These are phyloP conservation scores for Schizophyllum amplum DNA, from an alignment of 1,284 basidiomycete genomes.

Conservation along the genomic window DNA sequence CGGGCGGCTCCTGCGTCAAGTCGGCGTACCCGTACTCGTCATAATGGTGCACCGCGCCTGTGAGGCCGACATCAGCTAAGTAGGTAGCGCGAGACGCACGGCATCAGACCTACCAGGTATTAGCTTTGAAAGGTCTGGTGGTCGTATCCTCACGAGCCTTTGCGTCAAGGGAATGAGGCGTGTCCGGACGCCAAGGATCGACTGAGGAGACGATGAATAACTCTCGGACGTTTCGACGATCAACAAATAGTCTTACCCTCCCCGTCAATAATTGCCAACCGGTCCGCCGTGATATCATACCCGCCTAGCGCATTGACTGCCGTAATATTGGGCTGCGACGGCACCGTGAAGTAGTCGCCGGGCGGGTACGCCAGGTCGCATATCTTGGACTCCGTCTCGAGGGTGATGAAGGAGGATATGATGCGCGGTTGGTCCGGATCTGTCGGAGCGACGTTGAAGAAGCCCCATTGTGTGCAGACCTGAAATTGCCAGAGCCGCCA, in stretches of 20 bases:
- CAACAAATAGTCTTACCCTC: too few species aligned
- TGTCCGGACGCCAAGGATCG: conserved; percentile 85
- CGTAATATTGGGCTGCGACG: conserved; percentile 66
- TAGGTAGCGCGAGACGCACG: conserved; percentile 6
- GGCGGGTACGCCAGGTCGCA: conserved; percentile 81
- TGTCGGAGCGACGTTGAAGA: conserved; percentile 71
- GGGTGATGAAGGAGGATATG: conserved; percentile 63
- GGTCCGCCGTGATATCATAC: conserved; percentile 68
- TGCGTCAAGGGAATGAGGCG: conserved; percentile 79
- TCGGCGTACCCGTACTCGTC: conserved; percentile 77
- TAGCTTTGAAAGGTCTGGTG: conserved; percentile 76
- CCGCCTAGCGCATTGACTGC: conserved; percentile 74
- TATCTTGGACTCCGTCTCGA: conserved; percentile 74
- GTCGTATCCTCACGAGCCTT: conserved; percentile 63
- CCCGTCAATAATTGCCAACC: conserved; percentile 82
- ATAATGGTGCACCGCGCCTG: conserved; percentile 86
- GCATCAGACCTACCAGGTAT: conserved; percentile 54
- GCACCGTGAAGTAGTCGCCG: conserved; percentile 68
- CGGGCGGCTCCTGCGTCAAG: conserved; percentile 58
- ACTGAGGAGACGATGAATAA: conserved; percentile 30
- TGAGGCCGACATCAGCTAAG: conserved; percentile 1
- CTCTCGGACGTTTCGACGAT: too few species aligned
- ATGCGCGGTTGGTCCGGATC: conserved; percentile 52
- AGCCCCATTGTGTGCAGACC: conserved; percentile 91
- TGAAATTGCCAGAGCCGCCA: conserved; percentile 92